Base-by-base conservation (phyloP, 495 filamentous ascomycete genomes). In the Cryomyces antarcticus region DNA sequence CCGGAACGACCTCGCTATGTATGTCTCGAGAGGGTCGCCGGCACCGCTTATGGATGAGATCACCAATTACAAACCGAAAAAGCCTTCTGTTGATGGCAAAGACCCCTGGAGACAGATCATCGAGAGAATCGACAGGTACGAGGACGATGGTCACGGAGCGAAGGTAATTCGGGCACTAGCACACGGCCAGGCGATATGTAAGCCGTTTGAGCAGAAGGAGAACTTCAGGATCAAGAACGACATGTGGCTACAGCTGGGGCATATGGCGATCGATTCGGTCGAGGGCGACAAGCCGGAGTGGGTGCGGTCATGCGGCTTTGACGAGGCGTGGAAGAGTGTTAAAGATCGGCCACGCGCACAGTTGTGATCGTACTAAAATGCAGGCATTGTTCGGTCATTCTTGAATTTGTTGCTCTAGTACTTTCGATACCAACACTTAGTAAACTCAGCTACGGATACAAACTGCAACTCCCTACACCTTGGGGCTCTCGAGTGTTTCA, bases 111-210 rank as follows among this genome's bases (percentile, higher is more conserved):
- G 62, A 35, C 61, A 66, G 2, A 55, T 87, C 13, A 67, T 82
- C 39, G 51, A 66, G 7, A 62, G 73, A 5, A 61, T 77, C 7
- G 61, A 65, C 33, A 44, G 46, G 12, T 63, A 73, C 34, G 51
- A 65, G 0, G 87, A 93, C 49, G 83, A 93, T 57, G 84, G 86
- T 0, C 86, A 95, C 57, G 57, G 72, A 27, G 59, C 71, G 40
- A 93, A 95, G 58, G 55, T 89, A 5, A 64, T 73, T 13, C 61
- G 87, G 29, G 80, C 84, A 4, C 50, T 85, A 9, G 66, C 62
- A 24, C 54, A 76, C 52, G 79, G 66, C 0, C 60, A 77, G 56
- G 50, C 53, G 29, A 51, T 71, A 9, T 72, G 66, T 45, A 45
- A 51, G 52, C 44, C 46, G 30, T 68, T 62, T 44, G 63, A 73